Base-by-base conservation (phyloP, 2,329 filamentous ascomycete species). In the Neofusicoccum ribis region DNA sequence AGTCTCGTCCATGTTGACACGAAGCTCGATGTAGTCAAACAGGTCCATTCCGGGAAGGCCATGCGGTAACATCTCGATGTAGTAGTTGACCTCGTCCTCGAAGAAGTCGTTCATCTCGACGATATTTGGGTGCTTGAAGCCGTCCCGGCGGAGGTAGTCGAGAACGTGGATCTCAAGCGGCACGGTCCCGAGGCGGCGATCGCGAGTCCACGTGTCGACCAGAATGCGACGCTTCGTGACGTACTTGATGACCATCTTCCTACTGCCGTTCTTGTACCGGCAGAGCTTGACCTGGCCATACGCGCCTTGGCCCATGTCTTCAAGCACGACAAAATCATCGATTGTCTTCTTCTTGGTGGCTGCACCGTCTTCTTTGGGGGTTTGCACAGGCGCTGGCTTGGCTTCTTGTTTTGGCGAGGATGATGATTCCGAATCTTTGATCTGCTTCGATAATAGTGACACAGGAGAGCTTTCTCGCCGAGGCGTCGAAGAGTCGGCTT, bases 241-340 rank as follows among this genome's bases (percentile, higher is more conserved):
- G 76, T 96, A 99, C 77, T 99, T 99, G 73, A 99, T 85, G 20
- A 99, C 94, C 68, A 96, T 91, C 78, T 96, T 97, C 75, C 89
- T 91, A 61, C 86, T 82, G 27, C 82, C 87, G 60, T 85, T 87
- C 80, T 93, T 96, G 80, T 95, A 91, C 36, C 93, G 88, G 61
- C 91, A 94, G 54, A 99, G 85, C 77, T 99, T 99, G 66, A 99
- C 95, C 78, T 99, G 94, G 1, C 95, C 95, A 75, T 99, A 99
- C 1, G 95, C 95, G 46, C 95, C 95, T 79, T 97, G 93, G 4
- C 95, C 95, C 94, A 99, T 98, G 67, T 99, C 95, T 78, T 99
- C 95, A 12, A 99, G 82, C 67, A 99, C 94, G 47, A 89, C 85
- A 76, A 97, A 99, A 75, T 97, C 93, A 62, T 90, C 84, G 69